phyloP scores from a whole-genome alignment of 345 rosid genomes.

The Sonneratia alba region DNA sequence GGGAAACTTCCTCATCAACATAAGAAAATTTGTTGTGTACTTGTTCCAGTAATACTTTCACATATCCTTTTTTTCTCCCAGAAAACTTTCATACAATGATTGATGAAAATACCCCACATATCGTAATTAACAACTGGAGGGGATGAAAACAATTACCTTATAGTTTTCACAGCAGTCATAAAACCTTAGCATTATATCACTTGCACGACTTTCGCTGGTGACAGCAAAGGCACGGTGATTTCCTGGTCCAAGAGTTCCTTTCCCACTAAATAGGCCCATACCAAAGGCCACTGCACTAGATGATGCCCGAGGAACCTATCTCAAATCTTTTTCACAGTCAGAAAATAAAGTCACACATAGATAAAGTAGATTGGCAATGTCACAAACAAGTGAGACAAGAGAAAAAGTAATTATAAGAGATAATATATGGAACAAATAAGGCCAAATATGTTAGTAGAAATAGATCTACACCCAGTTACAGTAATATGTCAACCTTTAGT shows the following conservation, averaged over 20 bases:
- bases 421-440: background rate
- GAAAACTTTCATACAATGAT: background rate
- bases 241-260: constrained; percentile 76
- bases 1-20: background rate
- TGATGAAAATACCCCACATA: background rate
- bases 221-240: constrained; percentile 76
- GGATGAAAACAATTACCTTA: constrained; percentile 38
- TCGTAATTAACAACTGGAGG: background rate
- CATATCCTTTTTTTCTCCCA: background rate
- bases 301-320: constrained; percentile 84
- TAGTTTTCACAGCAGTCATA: constrained; percentile 76
- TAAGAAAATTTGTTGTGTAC: background rate
- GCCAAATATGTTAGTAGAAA: background rate
- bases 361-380: background rate
- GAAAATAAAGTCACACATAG: background rate
- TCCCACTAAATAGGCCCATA: constrained; percentile 77
- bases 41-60: background rate
- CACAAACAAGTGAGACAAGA: background rate
- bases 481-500: background rate
- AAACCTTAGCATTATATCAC: constrained; percentile 75
- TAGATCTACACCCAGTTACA: background rate
- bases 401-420: constrained; percentile 5
- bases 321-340: background rate
- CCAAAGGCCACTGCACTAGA: constrained; percentile 99
- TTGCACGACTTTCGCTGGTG: constrained; percentile 85